A percentile compares a stretch with the other conserved stretches of the same genome.
phyloP scores from a whole-genome alignment of 1,284 basidiomycete species.

The Wallemia hederae region DNA sequence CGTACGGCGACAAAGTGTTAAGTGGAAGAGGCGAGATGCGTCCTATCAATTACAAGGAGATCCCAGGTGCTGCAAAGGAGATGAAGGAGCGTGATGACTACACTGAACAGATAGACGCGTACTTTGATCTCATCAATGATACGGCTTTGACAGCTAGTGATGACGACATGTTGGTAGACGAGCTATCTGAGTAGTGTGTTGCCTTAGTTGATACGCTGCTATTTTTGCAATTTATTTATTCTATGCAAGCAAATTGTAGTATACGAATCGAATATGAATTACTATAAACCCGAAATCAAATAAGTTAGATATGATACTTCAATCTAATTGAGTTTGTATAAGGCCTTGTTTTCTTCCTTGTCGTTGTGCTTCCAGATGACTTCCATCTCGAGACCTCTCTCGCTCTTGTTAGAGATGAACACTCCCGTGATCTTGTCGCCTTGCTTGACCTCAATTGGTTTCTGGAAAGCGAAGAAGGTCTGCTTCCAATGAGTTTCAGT shows the following conservation, averaged over 20 bases:
- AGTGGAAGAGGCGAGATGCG: not conserved
- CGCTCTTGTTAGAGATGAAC: not conserved
- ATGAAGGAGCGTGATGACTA: not conserved
- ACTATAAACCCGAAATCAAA: no score
- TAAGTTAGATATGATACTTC: no score
- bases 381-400: not conserved
- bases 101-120: not conserved
- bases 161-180: not conserved
- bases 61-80: not conserved
- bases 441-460: slow-evolving; percentile 40
- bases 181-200: no score
- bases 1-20: not conserved
- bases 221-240: not conserved
- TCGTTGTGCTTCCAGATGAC: not conserved
- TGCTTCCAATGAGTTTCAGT: slow-evolving; percentile 97
- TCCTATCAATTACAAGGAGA: not conserved
- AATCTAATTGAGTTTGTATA: not conserved
- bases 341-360: not conserved
- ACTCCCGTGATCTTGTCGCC: slow-evolving; percentile 21
- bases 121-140: not conserved
- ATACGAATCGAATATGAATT: not conserved
- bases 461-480: slow-evolving; percentile 56
- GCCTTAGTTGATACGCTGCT: no score
- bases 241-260: not conserved
- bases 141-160: not conserved